These are phyloP conservation scores for Tieghemostelium lacteum DNA, from an alignment of 78 protist species.

Conservation along the genomic window DNA sequence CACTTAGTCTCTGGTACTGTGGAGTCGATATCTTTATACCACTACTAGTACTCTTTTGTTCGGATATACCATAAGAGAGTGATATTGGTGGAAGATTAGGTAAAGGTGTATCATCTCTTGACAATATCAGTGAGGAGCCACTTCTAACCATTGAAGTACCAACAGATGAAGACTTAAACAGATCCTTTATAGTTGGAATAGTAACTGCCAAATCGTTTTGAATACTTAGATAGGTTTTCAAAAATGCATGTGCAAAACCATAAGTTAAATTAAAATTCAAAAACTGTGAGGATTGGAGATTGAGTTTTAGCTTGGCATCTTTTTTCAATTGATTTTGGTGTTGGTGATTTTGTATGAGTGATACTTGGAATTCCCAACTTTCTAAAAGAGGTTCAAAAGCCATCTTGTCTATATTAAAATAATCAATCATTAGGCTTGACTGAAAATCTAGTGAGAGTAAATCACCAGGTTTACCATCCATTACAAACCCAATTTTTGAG, in stretches of 20 bases:
- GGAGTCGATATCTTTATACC: background rate
- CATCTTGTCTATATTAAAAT: constrained; percentile 51
- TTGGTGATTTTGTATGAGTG: background rate
- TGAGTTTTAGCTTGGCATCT: constrained; percentile 1
- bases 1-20: background rate
- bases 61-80: background rate
- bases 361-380: constrained; percentile 23
- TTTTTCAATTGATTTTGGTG: no score
- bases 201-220: constrained; percentile 14
- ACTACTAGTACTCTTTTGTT: background rate
- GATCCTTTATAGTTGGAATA: constrained; percentile 26
- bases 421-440: constrained; percentile 24
- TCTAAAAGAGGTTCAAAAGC: constrained; percentile 74
- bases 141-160: background rate
- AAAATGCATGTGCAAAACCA: constrained; percentile 19
- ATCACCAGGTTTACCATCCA: background rate
- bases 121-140: background rate
- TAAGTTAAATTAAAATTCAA: constrained; percentile 48
- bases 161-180: constrained; percentile 15
- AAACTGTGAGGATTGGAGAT: background rate
- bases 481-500: background rate
- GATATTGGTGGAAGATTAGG: constrained; percentile 1
- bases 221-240: constrained; percentile 31
- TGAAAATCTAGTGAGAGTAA: background rate
- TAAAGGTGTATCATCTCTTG: no score